Evolutionary conservation across 768 basidiomycete genomes (phyloP), one percentile per base, ranked within the genome.

Genomic region (Kondoa subrosea): DNA sequence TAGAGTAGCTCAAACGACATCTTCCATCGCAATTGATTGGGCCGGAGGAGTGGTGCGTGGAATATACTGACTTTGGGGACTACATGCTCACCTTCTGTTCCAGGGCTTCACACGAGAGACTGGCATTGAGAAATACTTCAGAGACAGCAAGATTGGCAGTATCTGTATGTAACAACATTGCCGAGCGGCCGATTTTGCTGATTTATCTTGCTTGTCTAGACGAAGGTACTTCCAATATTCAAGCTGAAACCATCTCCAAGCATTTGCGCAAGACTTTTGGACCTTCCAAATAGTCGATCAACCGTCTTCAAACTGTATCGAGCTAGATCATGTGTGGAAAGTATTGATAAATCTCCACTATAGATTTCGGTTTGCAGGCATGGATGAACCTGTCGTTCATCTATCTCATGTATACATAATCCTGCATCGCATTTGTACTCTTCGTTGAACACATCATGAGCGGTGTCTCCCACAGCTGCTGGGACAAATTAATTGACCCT

Each of bases 61-160:
- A n/a, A n/a, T n/a, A n/a, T 50, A 50, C 40, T 50, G 21, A 50
- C 91, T 65, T 29, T 70, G 14, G 73, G 73, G 69, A 70, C 72
- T 56, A 17, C 64, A 59, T 31, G 32, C 56, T 12, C 33, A 34
- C 2, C 3, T 2, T n/a, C 32, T 40, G 15, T 12, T 60, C n/a
- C 25, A 25, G 27, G 71, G 71, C 29, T 72, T 74, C 71, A 73
- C 72, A 1, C 79, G 91, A 65, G 91, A 96, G 79, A 88, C 89
- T 0, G 91, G 91, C 2, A 87, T 96, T 71, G 95, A 96, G 80
- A 96, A 97, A 80, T 93, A 80, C 76, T 93, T 89, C 89, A 80
- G 93, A 69, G 93, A 96, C 77, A 91, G 90, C 3, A 96, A 95
- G 82, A 92, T 93, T 73, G 89, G 89, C 73, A 79, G 87, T 30